Conservation (phyloP, 148 eudicot genomes). For the Polygonum maritimum region DNA sequence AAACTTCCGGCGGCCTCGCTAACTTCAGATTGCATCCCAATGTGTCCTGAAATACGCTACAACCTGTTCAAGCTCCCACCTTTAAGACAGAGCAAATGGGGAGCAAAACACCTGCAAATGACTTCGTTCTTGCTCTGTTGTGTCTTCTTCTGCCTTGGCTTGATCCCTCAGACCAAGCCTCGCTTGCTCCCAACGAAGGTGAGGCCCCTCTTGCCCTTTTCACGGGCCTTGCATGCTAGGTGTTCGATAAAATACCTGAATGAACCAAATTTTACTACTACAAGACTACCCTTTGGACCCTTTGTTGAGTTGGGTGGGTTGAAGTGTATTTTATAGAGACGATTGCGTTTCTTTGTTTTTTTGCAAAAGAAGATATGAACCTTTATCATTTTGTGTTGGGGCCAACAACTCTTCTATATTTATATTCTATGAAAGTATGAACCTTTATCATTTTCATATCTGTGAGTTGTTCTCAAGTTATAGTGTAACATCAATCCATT, state of each 20-base stretch:
- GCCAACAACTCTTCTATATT: too few species aligned
- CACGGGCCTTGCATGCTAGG: background rate
- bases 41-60: background rate
- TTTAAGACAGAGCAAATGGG: background rate
- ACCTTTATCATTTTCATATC: too few species aligned
- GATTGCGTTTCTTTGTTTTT: too few species aligned
- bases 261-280: background rate
- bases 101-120: background rate
- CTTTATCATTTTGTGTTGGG: too few species aligned
- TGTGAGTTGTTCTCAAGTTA: too few species aligned
- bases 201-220: background rate
- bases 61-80: background rate
- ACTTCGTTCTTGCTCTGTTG: background rate
- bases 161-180: background rate
- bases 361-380: too few species aligned
- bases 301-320: too few species aligned
- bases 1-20: background rate
- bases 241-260: background rate
- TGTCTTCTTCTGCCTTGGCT: background rate
- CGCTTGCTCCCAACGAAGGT: background rate
- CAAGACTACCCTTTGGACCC: too few species aligned
- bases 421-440: too few species aligned
- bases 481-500: too few species aligned
- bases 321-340: too few species aligned
- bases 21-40: background rate